These are phyloP conservation scores for Leptographium wingfieldii DNA, from an alignment of 2,329 filamentous ascomycete species.

Conservation along the genomic window DNA sequence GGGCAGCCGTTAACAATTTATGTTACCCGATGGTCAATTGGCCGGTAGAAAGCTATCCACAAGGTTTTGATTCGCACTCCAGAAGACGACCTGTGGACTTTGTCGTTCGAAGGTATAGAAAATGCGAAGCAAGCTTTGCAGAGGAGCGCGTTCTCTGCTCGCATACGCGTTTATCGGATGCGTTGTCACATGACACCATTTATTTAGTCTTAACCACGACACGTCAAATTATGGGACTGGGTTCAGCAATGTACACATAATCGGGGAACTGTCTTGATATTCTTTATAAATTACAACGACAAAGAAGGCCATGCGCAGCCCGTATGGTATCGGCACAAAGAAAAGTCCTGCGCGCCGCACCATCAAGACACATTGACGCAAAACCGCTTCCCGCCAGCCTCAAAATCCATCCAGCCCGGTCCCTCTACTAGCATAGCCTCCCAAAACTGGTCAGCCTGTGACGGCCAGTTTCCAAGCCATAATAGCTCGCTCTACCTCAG, in stretches of 20 bases:
- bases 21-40: too few species aligned
- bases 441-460: neutral
- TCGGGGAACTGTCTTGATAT: conserved; percentile 41
- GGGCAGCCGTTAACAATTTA: too few species aligned
- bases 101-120: too few species aligned
- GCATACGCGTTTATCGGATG: too few species aligned
- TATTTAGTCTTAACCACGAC: too few species aligned
- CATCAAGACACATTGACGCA: conserved; percentile 14
- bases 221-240: too few species aligned
- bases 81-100: too few species aligned
- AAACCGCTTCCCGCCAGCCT: conserved; percentile 7
- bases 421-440: neutral
- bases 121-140: too few species aligned
- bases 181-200: too few species aligned
- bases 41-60: too few species aligned
- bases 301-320: conserved; percentile 1
- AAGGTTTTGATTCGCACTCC: too few species aligned
- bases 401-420: neutral
- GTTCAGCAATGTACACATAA: conserved; percentile 17
- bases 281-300: conserved; percentile 50
- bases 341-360: neutral
- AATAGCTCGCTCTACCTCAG: neutral
- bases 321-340: neutral
- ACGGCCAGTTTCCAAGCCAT: neutral
- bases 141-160: too few species aligned